Percentiles rank a stretch among this genome's conserved stretches.
Conservation (phyloP, 1,284 basidiomycete species). For the Bondarzewia mesenterica region DNA sequence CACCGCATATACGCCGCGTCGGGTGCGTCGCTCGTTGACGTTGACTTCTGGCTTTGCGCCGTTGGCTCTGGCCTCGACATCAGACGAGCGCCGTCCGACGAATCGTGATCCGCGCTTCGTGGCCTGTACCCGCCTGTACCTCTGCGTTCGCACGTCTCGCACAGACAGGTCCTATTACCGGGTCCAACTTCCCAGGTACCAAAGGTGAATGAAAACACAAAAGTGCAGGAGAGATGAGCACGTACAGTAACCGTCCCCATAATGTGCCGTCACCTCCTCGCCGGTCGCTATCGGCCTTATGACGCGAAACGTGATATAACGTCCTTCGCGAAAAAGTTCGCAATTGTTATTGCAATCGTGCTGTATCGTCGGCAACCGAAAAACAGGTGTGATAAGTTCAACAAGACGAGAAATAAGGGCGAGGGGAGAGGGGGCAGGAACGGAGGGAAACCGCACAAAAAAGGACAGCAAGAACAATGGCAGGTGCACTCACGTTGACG, state of each 20-base stretch:
- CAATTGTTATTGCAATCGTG: slow-evolving; percentile 91
- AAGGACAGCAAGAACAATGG: too few relatives aligned
- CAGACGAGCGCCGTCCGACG: slow-evolving; percentile 21
- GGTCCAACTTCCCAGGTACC: slow-evolving; percentile 58
- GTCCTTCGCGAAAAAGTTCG: slow-evolving; percentile 79
- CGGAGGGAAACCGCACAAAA: slow-evolving; percentile 5
- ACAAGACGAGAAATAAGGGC: slow-evolving; percentile 5
- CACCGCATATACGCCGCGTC: slow-evolving; percentile 69
- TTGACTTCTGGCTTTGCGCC: slow-evolving; percentile 31
- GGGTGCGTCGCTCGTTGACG: slow-evolving; percentile 66
- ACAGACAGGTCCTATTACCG: slow-evolving; percentile 82
- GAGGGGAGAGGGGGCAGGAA: slow-evolving; percentile 5
- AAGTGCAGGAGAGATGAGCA: slow-evolving; percentile 13
- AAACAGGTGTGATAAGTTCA: slow-evolving; percentile 9
- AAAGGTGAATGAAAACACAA: slow-evolving; percentile 3
- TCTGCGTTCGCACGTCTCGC: slow-evolving; percentile 80
- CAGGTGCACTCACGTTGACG: slow-evolving; percentile 80
- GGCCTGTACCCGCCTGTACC: slow-evolving; percentile 70
- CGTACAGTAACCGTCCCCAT: slow-evolving; percentile 79
- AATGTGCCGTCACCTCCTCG: slow-evolving; percentile 83
- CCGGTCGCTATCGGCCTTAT: slow-evolving; percentile 73
- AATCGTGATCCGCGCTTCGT: slow-evolving; percentile 40
- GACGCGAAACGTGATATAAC: slow-evolving; percentile 84
- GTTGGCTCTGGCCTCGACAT: slow-evolving; percentile 25
- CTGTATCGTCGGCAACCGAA: slow-evolving; percentile 27